A percentile compares a stretch with the other conserved stretches of the same genome.
Evolutionary conservation across 2,329 filamentous ascomycete species (phyloP).

Genomic region (Ophiostoma angusticollis): DNA sequence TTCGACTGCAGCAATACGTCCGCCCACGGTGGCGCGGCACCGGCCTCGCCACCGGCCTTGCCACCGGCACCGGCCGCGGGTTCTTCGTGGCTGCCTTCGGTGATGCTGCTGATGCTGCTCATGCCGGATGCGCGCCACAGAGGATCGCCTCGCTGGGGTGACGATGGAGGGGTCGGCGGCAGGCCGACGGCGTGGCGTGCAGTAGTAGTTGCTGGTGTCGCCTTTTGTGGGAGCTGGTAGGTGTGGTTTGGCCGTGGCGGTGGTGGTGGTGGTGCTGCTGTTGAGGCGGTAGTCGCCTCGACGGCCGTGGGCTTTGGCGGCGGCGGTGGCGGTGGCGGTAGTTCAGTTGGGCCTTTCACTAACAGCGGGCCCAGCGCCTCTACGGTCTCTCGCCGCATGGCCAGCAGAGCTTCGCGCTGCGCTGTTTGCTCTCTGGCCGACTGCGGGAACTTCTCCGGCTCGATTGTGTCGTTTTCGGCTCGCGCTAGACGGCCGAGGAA

Average conservation of each 20-base stretch:
- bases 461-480: constrained; percentile 12
- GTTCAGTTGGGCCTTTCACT: constrained; percentile 5
- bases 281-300: not conserved
- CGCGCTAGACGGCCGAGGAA: constrained; percentile 10
- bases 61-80: too few relatives aligned
- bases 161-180: constrained; percentile 10
- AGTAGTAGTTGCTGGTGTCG: not conserved
- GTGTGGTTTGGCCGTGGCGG: not conserved
- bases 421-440: constrained; percentile 1
- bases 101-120: constrained; percentile 7
- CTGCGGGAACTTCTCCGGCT: constrained; percentile 4
- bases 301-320: not conserved
- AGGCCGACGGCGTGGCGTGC: not conserved
- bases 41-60: not conserved
- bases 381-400: constrained; percentile 9
- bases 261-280: not conserved
- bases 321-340: too few relatives aligned
- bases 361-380: constrained; percentile 11
- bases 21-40: not conserved
- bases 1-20: constrained; percentile 4
- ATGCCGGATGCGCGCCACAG: constrained; percentile 7
- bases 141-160: constrained; percentile 6
- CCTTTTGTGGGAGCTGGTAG: not conserved
- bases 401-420: constrained; percentile 2
- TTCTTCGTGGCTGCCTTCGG: constrained; percentile 1